Base-by-base conservation (phyloP, 2,329 filamentous ascomycete species). In the Colletotrichum chrysophilum region DNA sequence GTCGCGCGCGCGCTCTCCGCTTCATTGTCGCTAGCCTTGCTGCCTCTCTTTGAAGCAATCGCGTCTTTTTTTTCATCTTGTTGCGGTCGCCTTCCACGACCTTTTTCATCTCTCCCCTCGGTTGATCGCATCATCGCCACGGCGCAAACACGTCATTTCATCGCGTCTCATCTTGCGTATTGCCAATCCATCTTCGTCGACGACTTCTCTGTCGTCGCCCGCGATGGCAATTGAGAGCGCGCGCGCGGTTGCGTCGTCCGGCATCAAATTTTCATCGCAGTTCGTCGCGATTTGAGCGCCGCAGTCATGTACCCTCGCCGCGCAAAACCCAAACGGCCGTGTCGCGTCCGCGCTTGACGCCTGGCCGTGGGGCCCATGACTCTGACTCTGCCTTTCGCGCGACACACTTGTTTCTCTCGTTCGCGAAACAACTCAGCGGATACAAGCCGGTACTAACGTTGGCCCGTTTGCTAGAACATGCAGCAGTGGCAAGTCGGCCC, bases 401-500 rank as follows among this genome's bases (percentile, higher is more conserved):
- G 64, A 75, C 70, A 36, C 12, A 60, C 24, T 68, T 65, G 64
- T 73, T 75, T 75, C 70, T 34, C 38, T 68, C 34, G 48, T 55
- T 62, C 66, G 55, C 71, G 66, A 74, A 76, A 70, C 70, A 74
- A 48, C 38, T 26, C 60, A 55, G 61, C 69, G 60, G 67, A 62
- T 34, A 73, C 64, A 66, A 52, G 62, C 56, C 67, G 66, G 71
- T 75, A 71, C 75, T 77, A 75, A 76, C 71, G 48, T 74, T 75
- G 71, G 74, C 36, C 61, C 71, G 66, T 66, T 80, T 77, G 70
- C 77, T 77, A 90, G 89, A 88, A 84, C 85, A 91, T 91, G 89
- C 88, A 91, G 86, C 89, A 91, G 85, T 91, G 89, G 89, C 88
- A 91, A 84, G 88, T 91, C 83, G 89, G 89, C 85, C 89, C 89